Evolutionary conservation across 805 yeast species (phyloP), one percentile per base, ranked within the genome.

Genomic region (Cyberlindnera maritima): DNA sequence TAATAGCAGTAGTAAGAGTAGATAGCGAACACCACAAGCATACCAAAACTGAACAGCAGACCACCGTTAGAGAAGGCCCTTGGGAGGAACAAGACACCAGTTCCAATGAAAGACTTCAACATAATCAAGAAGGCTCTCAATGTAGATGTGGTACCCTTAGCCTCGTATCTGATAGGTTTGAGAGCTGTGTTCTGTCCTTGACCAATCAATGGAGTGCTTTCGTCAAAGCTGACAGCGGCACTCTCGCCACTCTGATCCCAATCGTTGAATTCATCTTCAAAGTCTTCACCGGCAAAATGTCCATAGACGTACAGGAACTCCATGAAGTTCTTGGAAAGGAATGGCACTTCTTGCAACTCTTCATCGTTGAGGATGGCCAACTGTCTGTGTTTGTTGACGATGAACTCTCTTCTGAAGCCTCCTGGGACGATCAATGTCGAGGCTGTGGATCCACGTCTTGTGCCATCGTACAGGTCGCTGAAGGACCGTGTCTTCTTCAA

Each of bases 211-310:
- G 69, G 62, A 1, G 62, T 46, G 10, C 36, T 48, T 41, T 66
- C 70, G 34, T 63, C 60, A 50, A 44, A 48, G 37, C 52, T 49
- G 17, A 59, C 41, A 14, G 53, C 56, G 12, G 54, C 55, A 18
- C 54, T 48, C 11, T 50, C 58, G 18, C 57, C 70, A 35, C 57
- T 69, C 39, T 73, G 79, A 39, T 72, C 80, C 21, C 60, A 61
- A 68, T 71, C 56, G 48, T 61, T 57, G 44, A 70, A 77, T 58
- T 81, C 90, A 57, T 86, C 92, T 57, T 85, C 92, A 44, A 86
- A 73, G 34, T 82, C 79, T 64, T 86, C 94, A 61, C 95, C 95
- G 2, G 94, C 94, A 66, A 87, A 87, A 68, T 87, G 92, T 7
- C 95, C 95, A 64, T 87, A 87, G 8, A 87, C 74, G 52, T 86